These are phyloP conservation scores for Vicia villosa DNA, from an alignment of 306 rosid genomes.

Conservation along the genomic window DNA sequence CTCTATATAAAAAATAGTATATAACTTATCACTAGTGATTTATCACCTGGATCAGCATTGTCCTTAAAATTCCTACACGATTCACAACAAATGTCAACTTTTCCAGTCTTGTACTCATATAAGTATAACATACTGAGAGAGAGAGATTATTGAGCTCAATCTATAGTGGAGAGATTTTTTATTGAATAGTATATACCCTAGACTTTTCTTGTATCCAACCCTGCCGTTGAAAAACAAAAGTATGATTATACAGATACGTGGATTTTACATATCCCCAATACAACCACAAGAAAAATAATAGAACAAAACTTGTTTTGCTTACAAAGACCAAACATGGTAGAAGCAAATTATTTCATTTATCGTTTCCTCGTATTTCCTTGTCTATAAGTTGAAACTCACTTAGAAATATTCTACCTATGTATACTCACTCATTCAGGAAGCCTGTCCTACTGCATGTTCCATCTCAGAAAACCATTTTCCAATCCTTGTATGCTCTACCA, in stretches of 20 bases:
- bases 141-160: background rate
- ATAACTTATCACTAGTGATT: background rate
- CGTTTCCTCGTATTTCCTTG: slow-evolving; percentile 2
- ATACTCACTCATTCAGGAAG: slow-evolving; percentile 49
- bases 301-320: slow-evolving; percentile 1
- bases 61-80: background rate
- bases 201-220: background rate
- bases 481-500: slow-evolving; percentile 73
- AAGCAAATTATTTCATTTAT: slow-evolving; percentile 7
- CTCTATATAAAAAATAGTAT: too few species aligned
- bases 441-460: slow-evolving; percentile 69
- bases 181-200: slow-evolving; percentile 11
- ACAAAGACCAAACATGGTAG: slow-evolving; percentile 19
- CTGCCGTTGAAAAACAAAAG: background rate
- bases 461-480: slow-evolving; percentile 79
- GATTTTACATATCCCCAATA: background rate
- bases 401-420: slow-evolving; percentile 15
- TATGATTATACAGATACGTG: background rate
- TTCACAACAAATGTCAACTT: background rate
- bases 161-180: background rate
- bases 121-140: too few species aligned
- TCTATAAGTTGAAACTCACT: slow-evolving; percentile 5
- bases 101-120: background rate
- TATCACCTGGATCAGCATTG: background rate
- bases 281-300: slow-evolving; percentile 15